Base-by-base conservation (phyloP, 2,329 filamentous ascomycete species). In the Aureobasidium vineae region DNA sequence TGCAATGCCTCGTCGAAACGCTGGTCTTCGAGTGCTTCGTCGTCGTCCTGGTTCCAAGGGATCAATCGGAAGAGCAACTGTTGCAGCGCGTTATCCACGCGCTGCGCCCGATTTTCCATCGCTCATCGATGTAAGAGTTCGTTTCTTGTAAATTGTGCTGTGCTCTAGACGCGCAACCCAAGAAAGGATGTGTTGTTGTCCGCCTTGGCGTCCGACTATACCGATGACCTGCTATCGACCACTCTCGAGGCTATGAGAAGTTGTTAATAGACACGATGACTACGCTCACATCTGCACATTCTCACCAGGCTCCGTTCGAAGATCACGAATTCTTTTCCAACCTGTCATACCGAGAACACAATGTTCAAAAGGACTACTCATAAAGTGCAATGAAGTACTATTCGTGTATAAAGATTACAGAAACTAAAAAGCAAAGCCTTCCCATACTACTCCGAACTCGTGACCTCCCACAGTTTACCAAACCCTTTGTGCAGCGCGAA, bases 61-160 rank as follows among this genome's bases (percentile, higher is more conserved):
- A 95, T 82, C 67, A 94, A 81, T 74, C 90, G 88, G 72, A 88
- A 83, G 75, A 96, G 87, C 75, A 96, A 84, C 78, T 89, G 88
- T 76, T 90, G 86, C 75, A 96, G 87, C 76, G 90, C 91, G 77
- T 87, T 88, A 75, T 89, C 86, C 78, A 96, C 86, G 80, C 91
- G 90, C 77, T 86, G 79, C 69, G 66, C 68, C 33, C 56, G 61
- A 36, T 40, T 54, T 40, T 66, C 59, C 43, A 65, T 65, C 68
- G 65, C 63, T 45, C 65, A 50, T 60, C n/a, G 43, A 50, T 53
- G 23, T 11, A 15, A 19, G 13, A 26, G 8, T 1, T 11, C n/a
- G n/a, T 7, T 56, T 33, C 19, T 53, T 16, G 16, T n/a, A n/a
- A 21, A 41, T 21, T 63, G 59, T 47, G 59, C 59, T 28, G 16